phyloP scores from a whole-genome alignment of 2,329 filamentous ascomycete species.

The Cercospora sesami region DNA sequence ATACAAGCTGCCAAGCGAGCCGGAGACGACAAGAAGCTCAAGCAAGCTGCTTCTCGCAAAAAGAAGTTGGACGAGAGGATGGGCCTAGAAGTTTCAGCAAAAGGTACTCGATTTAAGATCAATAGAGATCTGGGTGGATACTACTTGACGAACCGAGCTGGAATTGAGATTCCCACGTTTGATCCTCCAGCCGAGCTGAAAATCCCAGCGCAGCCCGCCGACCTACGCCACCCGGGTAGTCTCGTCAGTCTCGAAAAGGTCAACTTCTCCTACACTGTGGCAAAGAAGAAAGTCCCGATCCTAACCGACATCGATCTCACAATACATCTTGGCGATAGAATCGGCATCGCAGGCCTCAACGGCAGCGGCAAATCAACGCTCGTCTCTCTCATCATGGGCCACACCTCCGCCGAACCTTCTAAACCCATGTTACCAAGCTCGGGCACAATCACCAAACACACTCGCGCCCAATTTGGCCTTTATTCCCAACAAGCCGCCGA shows the following conservation, averaged over 20 bases:
- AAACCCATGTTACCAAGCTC: slow-evolving; percentile 54
- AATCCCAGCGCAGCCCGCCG: slow-evolving; percentile 49
- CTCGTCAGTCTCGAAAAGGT: slow-evolving; percentile 71
- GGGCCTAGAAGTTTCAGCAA: slow-evolving; percentile 71
- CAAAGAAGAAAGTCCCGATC: slow-evolving; percentile 47
- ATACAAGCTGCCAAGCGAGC: slow-evolving; percentile 72
- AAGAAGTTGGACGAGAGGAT: slow-evolving; percentile 81
- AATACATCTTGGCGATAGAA: slow-evolving; percentile 69
- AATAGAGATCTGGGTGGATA: slow-evolving; percentile 70
- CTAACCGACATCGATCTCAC: slow-evolving; percentile 67
- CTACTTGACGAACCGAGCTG: slow-evolving; percentile 55
- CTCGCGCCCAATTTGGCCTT: slow-evolving; percentile 69
- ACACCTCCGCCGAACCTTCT: slow-evolving; percentile 32
- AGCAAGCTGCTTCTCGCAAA: slow-evolving; percentile 80
- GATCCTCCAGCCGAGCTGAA: slow-evolving; percentile 59
- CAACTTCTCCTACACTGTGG: slow-evolving; percentile 60
- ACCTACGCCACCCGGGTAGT: slow-evolving; percentile 58
- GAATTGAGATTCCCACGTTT: slow-evolving; percentile 68
- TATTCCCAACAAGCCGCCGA: slow-evolving; percentile 81
- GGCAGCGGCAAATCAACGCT: slow-evolving; percentile 81
- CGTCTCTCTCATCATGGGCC: slow-evolving; percentile 66
- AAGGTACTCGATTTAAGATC: slow-evolving; percentile 75
- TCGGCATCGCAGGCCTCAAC: slow-evolving; percentile 77
- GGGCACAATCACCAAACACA: slow-evolving; percentile 65
- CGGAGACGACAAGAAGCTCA: slow-evolving; percentile 80